Base-by-base conservation (phyloP, 202 grass and related monocot genomes). In the Cymbopogon flexuosus region DNA sequence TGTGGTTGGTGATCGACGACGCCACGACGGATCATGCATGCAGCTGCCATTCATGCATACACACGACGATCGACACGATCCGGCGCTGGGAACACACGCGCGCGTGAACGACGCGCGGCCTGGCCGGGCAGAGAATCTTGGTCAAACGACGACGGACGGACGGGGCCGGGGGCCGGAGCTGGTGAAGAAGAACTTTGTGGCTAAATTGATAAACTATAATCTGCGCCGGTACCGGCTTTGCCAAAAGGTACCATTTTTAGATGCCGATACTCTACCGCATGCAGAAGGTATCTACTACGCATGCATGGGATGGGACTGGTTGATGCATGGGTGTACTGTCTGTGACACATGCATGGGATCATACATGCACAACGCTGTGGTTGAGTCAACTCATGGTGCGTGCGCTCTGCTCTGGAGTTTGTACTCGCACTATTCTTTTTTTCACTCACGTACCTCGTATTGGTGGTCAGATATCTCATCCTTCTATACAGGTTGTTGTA, bases 81-180 rank as follows among this genome's bases (percentile, higher is more conserved):
- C 47, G 5, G 45, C 45, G 45, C 6, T 6, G 2, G 13, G 49
- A 16, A 54, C 49, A 3, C 36, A 16, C 47, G 62, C 36, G 16
- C 47, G 62, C 45, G 54, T 33, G 45, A 27, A 51, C 57, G 57
- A 27, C 16, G 36, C 0, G 34, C 0, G 18, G 18, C 63, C 7
- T 3, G 11, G 37, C 37, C 10, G 1, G 41, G 42, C 1, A 27
- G 77, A 71, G 88, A 87, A 91, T 88, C 83, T 77, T 36, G 73
- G 83, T 93, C 88, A 90, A 93, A 86, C 80, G 46, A 58, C 21
- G 45, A 75, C 16, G 47, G 5, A 47, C 45, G 9, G 12, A 8
- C 37, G 6, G 0, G 37, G 37, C 37, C 6, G 37, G 37, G 31
- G 31, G 40, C 40, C 40, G 40, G 40, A 10, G 40, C 40, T 46